phyloP scores from a whole-genome alignment of 495 filamentous ascomycete species.

The Xylaria cubensis region DNA sequence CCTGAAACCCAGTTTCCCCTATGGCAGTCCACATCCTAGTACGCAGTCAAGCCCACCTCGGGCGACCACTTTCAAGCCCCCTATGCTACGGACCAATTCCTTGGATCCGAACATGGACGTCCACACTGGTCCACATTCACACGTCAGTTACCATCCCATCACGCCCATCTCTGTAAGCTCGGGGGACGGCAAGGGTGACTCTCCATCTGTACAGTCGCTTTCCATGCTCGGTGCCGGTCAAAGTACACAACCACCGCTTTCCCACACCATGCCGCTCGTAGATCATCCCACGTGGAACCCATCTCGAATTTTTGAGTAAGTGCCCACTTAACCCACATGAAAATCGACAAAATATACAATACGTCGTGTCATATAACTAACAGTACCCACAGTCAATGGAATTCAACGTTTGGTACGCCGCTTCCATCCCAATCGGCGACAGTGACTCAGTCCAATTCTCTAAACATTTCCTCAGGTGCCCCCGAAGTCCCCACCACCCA shows the following conservation, averaged over 20 bases:
- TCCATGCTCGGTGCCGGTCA: constrained; percentile 74
- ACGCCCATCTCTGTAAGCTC: constrained; percentile 80
- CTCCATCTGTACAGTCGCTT: constrained; percentile 77
- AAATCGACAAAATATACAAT: constrained; percentile 11
- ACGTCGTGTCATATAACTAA: constrained; percentile 37
- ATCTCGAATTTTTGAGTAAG: constrained; percentile 91
- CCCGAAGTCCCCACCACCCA: constrained; percentile 59
- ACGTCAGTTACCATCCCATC: constrained; percentile 83
- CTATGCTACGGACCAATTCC: constrained; percentile 46
- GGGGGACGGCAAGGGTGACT: constrained; percentile 80
- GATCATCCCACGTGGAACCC: constrained; percentile 88
- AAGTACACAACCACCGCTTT: constrained; percentile 48
- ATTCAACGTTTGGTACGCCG: constrained; percentile 83
- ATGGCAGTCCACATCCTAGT: constrained; percentile 75
- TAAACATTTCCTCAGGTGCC: constrained; percentile 53
- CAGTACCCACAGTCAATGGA: constrained; percentile 74
- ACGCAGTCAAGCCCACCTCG: constrained; percentile 68
- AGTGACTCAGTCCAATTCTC: constrained; percentile 48
- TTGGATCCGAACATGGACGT: constrained; percentile 54
- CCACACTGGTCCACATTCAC: constrained; percentile 61
- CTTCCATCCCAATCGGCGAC: constrained; percentile 51
- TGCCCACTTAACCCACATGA: neutral
- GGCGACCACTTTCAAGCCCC: constrained; percentile 49
- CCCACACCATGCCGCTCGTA: constrained; percentile 62
- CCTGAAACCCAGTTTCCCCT: constrained; percentile 86